phyloP scores from a whole-genome alignment of 2,329 filamentous ascomycete species.

The Apiospora hydei region DNA sequence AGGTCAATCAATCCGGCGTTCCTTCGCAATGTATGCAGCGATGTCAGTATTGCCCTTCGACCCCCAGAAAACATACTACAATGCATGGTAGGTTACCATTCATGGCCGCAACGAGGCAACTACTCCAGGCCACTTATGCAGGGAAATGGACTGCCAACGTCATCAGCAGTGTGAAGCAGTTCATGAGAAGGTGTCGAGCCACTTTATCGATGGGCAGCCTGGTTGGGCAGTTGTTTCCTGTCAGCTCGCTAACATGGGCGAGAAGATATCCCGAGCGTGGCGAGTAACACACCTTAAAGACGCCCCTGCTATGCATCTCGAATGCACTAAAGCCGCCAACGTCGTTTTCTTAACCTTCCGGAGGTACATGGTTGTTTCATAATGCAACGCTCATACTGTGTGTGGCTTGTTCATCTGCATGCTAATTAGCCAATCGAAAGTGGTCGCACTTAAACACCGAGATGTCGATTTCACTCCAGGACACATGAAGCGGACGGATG shows the following conservation, averaged over 20 bases:
- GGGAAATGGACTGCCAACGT: constrained; percentile 10
- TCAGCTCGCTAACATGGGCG: background rate
- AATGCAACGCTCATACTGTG: constrained; percentile 5
- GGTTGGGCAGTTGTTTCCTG: constrained; percentile 15
- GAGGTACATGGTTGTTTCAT: constrained; percentile 2
- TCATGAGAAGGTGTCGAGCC: constrained; percentile 12
- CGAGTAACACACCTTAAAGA: constrained; percentile 12
- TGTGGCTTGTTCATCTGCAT: constrained; percentile 9
- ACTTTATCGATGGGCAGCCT: background rate
- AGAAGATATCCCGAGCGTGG: constrained; percentile 19
- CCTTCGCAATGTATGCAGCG: background rate
- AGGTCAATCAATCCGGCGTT: background rate
- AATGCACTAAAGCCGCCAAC: constrained; percentile 12
- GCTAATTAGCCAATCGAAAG: background rate
- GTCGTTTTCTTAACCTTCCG: constrained; percentile 7
- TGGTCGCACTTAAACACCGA: background rate
- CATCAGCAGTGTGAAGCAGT: background rate
- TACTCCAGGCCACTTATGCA: constrained; percentile 5
- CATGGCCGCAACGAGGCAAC: constrained; percentile 4
- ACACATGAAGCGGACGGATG: background rate
- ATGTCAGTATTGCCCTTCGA: background rate
- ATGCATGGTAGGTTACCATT: background rate
- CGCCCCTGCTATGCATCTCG: background rate
- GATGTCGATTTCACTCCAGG: background rate
- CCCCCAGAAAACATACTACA: background rate